Base-by-base conservation (phyloP, 2,329 filamentous ascomycete genomes). In the Phyllosticta capitalensis region DNA sequence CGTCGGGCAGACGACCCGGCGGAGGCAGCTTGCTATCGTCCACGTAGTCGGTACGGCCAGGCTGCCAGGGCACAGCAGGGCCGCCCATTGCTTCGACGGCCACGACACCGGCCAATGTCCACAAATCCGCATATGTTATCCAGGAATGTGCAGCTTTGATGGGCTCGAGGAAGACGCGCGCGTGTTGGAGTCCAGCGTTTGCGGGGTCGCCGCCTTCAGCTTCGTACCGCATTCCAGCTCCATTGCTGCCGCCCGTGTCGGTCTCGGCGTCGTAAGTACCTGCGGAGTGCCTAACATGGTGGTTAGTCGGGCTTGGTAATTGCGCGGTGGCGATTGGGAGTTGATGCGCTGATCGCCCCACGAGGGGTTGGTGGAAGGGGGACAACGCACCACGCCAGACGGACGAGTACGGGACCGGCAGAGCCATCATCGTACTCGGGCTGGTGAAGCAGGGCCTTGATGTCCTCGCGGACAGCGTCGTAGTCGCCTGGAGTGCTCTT, bases 51-150 rank as follows among this genome's bases (percentile, higher is more conserved):
- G 83, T 85, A 21, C 83, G 76, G 3, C 83, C 84, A 2, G 81
- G 77, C 48, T 74, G 67, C 83, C 83, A 87, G 5, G 74, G 64
- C 22, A 86, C 75, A 1, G 75, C 69, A 0, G 83, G 84, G 0
- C 83, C 84, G 49, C 80, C 83, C 80, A 86, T 81, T 61, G 80
- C 81, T 64, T 78, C 69, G 67, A 86, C 77, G 2, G 83, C 83
- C 0, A 82, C 79, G 1, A 79, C 77, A 52, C 80, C 82, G 0
- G 82, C 83, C 30, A 87, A 73, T 4, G 83, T 86, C 83, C 83
- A 86, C 5, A 87, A 75, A 66, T 87, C 83, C 2, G 83, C 76
- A 70, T 86, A 86, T 24, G 83, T 85, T 67, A 86, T 82, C 83
- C 82, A 86, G 2, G 81, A 76, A 67, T 85, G 79, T 53, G 76